Conservation (phyloP, 2,329 filamentous ascomycete species). For the Penicillium rolfsii region DNA sequence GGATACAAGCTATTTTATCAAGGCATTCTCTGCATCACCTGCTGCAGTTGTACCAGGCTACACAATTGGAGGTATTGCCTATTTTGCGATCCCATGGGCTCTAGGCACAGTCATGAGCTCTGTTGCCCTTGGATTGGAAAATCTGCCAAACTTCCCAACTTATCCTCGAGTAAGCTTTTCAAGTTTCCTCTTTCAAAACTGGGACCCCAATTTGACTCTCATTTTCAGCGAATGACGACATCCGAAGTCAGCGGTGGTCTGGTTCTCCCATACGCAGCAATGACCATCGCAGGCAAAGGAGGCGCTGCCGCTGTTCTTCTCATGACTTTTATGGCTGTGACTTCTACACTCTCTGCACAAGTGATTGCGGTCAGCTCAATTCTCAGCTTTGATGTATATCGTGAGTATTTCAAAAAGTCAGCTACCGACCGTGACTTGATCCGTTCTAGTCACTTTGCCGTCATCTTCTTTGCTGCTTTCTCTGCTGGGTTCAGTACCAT, state of each 20-base stretch:
- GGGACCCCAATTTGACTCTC: not conserved
- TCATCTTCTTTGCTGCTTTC: slow-evolving; percentile 57
- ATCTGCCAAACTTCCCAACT: slow-evolving; percentile 56
- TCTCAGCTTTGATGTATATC: slow-evolving; percentile 59
- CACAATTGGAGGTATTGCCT: slow-evolving; percentile 56
- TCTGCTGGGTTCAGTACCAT: slow-evolving; percentile 57
- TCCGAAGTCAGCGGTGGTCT: slow-evolving; percentile 43
- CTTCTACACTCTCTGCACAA: slow-evolving; percentile 56
- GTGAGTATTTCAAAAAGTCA: slow-evolving; percentile 52
- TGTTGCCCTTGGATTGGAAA: slow-evolving; percentile 54
- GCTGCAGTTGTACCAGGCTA: slow-evolving; percentile 57
- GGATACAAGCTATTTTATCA: slow-evolving; percentile 59
- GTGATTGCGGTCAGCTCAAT: slow-evolving; percentile 59
- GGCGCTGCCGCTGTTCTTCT: slow-evolving; percentile 43
- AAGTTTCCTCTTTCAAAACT: not conserved
- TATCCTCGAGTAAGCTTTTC: slow-evolving; percentile 49
- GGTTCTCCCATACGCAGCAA: slow-evolving; percentile 45
- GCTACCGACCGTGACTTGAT: slow-evolving; percentile 57
- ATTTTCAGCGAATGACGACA: slow-evolving; percentile 40
- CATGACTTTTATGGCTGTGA: slow-evolving; percentile 49
- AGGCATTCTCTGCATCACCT: slow-evolving; percentile 55
- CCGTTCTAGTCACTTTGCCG: slow-evolving; percentile 56
- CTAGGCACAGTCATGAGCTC: slow-evolving; percentile 57
- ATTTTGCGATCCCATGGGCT: slow-evolving; percentile 59
- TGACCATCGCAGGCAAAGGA: slow-evolving; percentile 45